Conservation (phyloP, 2,329 filamentous ascomycete species). For the Xylaria polymorpha region DNA sequence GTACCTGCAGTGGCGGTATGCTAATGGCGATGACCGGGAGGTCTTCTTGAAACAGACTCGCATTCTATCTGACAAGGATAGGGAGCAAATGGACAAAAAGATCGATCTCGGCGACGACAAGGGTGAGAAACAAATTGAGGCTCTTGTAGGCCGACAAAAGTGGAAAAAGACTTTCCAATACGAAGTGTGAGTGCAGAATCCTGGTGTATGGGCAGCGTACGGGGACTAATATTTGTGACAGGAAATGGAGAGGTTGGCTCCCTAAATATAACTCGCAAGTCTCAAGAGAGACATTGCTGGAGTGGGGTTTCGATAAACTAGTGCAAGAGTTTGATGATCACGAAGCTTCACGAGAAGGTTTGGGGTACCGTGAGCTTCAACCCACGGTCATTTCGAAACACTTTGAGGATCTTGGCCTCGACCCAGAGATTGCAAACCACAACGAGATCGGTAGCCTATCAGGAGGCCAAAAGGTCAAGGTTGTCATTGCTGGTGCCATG, state of each 20-base stretch:
- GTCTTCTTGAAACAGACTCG: conserved; percentile 98
- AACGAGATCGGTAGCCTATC: conserved; percentile 97
- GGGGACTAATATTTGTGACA: conserved; percentile 53
- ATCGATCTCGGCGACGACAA: conserved; percentile 88
- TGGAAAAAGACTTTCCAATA: conserved; percentile 99
- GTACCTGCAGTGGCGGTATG: conserved; percentile 98
- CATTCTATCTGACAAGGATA: conserved; percentile 84
- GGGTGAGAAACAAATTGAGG: conserved; percentile 80
- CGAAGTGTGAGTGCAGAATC: conserved; percentile 74
- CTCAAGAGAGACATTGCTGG: conserved; percentile 88
- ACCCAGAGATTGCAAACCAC: conserved; percentile 98
- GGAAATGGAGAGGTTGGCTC: conserved; percentile 88
- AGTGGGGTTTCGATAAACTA: conserved; percentile 90
- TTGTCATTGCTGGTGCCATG: conserved; percentile 94
- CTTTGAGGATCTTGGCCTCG: conserved; percentile 95
- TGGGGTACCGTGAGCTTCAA: conserved; percentile 93
- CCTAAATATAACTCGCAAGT: conserved; percentile 95
- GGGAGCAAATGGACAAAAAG: conserved; percentile 89
- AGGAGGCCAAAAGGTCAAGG: conserved; percentile 98
- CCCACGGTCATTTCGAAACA: conserved; percentile 96
- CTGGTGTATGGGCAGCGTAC: not conserved
- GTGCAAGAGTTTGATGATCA: conserved; percentile 99
- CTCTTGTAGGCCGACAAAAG: conserved; percentile 95
- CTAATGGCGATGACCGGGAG: conserved; percentile 95
- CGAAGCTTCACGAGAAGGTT: conserved; percentile 97